Conservation (phyloP, 805 yeast species). For the Spathaspora sp. region DNA sequence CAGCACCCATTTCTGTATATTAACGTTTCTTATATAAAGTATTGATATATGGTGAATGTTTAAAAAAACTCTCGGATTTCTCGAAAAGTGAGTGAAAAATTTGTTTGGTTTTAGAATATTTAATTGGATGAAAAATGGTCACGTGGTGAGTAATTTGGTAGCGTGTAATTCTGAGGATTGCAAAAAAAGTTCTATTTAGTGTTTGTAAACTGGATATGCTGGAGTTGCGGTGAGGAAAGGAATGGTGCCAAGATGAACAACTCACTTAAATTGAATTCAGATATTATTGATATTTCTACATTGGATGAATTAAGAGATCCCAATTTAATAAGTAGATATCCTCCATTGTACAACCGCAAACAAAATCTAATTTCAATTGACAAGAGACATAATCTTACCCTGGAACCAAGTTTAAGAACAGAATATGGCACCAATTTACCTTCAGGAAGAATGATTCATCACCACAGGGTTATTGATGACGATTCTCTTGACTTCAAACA, state of each 20-base stretch:
- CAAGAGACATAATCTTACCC: not conserved
- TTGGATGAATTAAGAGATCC: conserved; percentile 12
- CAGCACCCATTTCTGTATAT: conserved; percentile 77
- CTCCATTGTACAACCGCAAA: conserved; percentile 7
- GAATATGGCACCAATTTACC: not conserved
- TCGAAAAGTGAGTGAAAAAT: not conserved
- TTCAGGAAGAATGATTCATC: not conserved
- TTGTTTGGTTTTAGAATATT: not conserved
- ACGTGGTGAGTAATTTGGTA: not conserved
- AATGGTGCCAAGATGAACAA: not conserved
- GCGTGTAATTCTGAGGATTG: not conserved
- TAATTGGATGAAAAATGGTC: not conserved
- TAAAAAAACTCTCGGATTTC: not conserved
- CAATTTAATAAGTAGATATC: conserved; percentile 9
- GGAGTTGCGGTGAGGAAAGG: not conserved
- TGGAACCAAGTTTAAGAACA: not conserved
- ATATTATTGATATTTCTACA: conserved; percentile 8
- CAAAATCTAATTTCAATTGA: conserved; percentile 6
- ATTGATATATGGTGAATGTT: not conserved
- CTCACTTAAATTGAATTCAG: conserved; percentile 1
- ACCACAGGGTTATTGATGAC: not conserved
- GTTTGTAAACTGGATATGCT: not conserved
- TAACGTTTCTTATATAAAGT: not conserved
- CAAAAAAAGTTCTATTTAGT: not conserved
- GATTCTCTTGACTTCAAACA: not conserved